Evolutionary conservation across 306 rosid species (phyloP).

Genomic region (Glycine tomentella): DNA sequence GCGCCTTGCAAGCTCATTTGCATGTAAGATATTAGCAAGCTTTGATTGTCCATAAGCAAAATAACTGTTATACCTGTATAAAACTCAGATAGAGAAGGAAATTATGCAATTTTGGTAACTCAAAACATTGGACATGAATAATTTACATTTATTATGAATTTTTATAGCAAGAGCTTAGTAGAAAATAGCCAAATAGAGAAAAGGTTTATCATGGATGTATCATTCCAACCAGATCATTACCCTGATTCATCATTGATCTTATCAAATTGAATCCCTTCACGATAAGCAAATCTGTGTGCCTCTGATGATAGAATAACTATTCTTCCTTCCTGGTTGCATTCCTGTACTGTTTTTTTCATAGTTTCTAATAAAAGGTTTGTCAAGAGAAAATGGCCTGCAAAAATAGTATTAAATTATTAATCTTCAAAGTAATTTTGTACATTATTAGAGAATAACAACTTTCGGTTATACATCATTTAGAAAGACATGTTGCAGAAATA

Average conservation of each 20-base stretch:
- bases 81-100: constrained; percentile 12
- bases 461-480: not conserved
- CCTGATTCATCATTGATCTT: constrained; percentile 73
- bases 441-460: not conserved
- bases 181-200: not conserved
- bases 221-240: constrained; percentile 55
- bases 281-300: constrained; percentile 63
- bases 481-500: constrained; percentile 17
- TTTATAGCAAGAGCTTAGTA: not conserved
- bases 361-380: constrained; percentile 80
- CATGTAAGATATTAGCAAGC: constrained; percentile 82
- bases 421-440: not conserved
- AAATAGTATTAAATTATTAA: constrained; percentile 17
- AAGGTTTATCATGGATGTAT: constrained; percentile 27
- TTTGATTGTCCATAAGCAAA: constrained; percentile 84
- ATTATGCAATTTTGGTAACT: constrained; percentile 17
- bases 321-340: constrained; percentile 74
- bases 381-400: constrained; percentile 85
- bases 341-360: constrained; percentile 74
- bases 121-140: constrained; percentile 27
- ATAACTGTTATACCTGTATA: constrained; percentile 61
- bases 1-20: constrained; percentile 80
- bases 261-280: constrained; percentile 71
- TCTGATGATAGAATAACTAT: constrained; percentile 74
- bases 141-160: not conserved